phyloP scores from a whole-genome alignment of 176 grass and related monocot genomes.

The Oryza brachyantha region DNA sequence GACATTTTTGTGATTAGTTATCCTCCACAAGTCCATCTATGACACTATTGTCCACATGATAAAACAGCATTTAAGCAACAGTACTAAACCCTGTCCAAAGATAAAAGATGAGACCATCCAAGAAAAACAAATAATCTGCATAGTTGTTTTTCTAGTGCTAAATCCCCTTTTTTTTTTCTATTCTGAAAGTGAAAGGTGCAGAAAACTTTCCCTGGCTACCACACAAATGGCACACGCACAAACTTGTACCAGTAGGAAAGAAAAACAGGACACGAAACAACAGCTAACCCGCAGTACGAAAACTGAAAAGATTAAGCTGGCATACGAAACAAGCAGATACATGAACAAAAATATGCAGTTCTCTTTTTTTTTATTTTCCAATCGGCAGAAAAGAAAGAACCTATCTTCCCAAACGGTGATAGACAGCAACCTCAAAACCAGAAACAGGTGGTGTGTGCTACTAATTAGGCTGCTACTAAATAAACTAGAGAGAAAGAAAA shows the following conservation, averaged over 20 bases:
- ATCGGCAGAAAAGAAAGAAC: neutral
- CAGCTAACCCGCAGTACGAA: neutral
- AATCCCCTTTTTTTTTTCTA: neutral
- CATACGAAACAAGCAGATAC: neutral
- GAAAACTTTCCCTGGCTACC: neutral
- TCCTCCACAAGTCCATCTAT: neutral
- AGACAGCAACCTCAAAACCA: neutral
- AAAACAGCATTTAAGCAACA: neutral
- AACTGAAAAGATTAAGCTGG: neutral
- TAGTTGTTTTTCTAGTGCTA: neutral
- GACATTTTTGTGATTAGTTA: neutral
- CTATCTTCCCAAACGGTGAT: neutral
- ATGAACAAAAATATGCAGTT: neutral
- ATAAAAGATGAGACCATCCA: neutral
- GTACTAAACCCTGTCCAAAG: neutral
- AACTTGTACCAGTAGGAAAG: neutral
- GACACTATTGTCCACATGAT: neutral
- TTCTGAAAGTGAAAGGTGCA: constrained; percentile 16
- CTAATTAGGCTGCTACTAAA: constrained; percentile 23
- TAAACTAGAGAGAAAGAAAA: neutral
- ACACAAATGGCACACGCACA: constrained; percentile 14
- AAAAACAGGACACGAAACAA: neutral
- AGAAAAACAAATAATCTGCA: neutral
- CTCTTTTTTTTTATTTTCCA: no score
- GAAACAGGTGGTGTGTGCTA: constrained; percentile 30